Conservation (phyloP, 352 stramenopile species). For the Plasmopara viticola region DNA sequence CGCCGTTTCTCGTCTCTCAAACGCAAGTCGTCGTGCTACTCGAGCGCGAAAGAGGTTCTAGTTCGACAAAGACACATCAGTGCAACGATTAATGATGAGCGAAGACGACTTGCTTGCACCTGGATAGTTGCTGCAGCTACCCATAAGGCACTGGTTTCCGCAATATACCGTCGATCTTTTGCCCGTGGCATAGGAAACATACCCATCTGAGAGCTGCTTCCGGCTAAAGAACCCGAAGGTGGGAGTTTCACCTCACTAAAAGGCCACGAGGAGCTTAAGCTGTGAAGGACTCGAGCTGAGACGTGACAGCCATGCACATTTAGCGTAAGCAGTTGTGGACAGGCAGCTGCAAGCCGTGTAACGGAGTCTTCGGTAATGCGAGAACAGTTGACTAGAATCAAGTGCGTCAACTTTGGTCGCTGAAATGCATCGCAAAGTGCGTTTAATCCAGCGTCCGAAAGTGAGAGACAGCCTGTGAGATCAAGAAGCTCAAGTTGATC, state of each 20-base stretch:
- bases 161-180: conserved; percentile 57
- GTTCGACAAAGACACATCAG: background rate
- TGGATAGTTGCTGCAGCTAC: conserved; percentile 55
- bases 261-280: conserved; percentile 59
- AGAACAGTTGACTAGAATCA: conserved; percentile 52
- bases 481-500: conserved; percentile 63
- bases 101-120: conserved; percentile 13
- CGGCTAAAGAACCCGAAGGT: conserved; percentile 7
- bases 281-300: conserved; percentile 49
- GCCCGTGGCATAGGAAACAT: conserved; percentile 65
- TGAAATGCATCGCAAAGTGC: conserved; percentile 55
- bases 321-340: conserved; percentile 61
- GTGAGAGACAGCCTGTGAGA: conserved; percentile 39
- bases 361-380: conserved; percentile 62
- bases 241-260: conserved; percentile 46
- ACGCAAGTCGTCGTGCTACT: conserved; percentile 27
- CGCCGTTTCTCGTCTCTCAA: conserved; percentile 32
- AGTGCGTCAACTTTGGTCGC: conserved; percentile 37
- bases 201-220: conserved; percentile 32
- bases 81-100: background rate
- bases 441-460: conserved; percentile 51
- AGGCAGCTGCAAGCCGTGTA: conserved; percentile 48
- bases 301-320: conserved; percentile 61
- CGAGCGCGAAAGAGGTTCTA: conserved; percentile 59
- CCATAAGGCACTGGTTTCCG: conserved; percentile 49